Conservation (phyloP, 2,329 filamentous ascomycete genomes). For the Camillea tinctor region DNA sequence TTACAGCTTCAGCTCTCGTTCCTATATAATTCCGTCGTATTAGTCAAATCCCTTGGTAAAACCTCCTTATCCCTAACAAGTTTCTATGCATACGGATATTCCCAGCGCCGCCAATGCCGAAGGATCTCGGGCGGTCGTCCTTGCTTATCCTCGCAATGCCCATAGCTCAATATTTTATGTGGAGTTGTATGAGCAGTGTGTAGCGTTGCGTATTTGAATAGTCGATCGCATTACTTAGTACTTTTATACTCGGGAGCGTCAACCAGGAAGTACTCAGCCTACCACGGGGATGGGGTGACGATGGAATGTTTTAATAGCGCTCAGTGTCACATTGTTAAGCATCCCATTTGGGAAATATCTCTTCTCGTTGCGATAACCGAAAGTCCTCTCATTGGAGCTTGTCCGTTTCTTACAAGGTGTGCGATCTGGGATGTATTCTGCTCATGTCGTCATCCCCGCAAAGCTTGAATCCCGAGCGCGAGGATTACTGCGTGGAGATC, state of each 20-base stretch:
- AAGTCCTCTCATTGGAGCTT: slow-evolving; percentile 14
- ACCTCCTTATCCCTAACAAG: not conserved
- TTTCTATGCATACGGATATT: slow-evolving; percentile 25
- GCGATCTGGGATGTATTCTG: slow-evolving; percentile 7
- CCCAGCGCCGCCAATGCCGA: slow-evolving; percentile 31
- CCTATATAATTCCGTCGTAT: slow-evolving; percentile 10
- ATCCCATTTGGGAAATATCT: not conserved
- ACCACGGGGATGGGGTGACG: not conserved
- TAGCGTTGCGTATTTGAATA: not conserved
- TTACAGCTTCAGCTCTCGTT: slow-evolving; percentile 25
- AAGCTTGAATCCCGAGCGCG: slow-evolving; percentile 12
- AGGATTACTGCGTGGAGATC: slow-evolving; percentile 3
- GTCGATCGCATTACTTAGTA: not conserved
- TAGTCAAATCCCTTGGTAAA: not conserved
- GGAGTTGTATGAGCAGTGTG: not conserved
- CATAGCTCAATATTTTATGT: not conserved
- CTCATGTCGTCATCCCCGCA: slow-evolving; percentile 18
- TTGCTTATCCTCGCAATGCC: slow-evolving; percentile 1
- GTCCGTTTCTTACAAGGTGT: not conserved
- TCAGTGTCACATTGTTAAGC: not conserved
- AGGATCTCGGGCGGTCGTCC: slow-evolving; percentile 24
- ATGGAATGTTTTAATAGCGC: not conserved
- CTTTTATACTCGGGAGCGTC: not conserved
- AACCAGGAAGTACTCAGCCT: not conserved
- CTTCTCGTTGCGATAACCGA: slow-evolving; percentile 13